Evolutionary conservation across 306 rosid species (phyloP).

Genomic region (Casuarina cunninghamiana): DNA sequence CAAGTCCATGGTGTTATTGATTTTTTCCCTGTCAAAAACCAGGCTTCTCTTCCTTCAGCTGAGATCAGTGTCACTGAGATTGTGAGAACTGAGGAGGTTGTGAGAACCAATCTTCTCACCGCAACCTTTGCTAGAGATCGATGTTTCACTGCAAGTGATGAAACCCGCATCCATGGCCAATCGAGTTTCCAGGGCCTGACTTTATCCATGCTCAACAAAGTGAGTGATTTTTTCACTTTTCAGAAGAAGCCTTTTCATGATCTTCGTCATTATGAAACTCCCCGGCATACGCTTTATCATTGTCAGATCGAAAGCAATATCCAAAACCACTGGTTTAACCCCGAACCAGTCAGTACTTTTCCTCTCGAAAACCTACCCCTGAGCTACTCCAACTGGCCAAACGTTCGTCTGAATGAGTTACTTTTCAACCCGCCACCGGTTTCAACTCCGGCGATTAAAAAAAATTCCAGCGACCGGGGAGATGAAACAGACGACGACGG

Average conservation of each 20-base stretch:
- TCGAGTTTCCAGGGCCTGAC: background rate
- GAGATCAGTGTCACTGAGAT: conserved; percentile 9
- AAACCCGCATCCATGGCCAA: background rate
- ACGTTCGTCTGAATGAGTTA: too few relatives aligned
- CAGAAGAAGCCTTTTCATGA: background rate
- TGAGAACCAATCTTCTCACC: conserved; percentile 14
- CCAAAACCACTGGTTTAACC: background rate
- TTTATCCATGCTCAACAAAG: background rate
- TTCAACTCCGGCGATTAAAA: too few relatives aligned
- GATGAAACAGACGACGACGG: conserved; percentile 2
- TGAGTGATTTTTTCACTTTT: background rate
- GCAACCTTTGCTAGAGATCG: conserved; percentile 10
- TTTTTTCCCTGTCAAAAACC: conserved; percentile 4
- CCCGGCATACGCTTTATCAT: background rate
- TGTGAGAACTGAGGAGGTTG: background rate
- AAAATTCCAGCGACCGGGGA: too few relatives aligned
- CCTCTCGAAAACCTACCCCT: too few relatives aligned
- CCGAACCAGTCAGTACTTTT: too few relatives aligned
- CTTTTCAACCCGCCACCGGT: too few relatives aligned
- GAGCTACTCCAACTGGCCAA: too few relatives aligned
- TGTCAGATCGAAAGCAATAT: background rate
- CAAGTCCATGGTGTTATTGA: conserved; percentile 14
- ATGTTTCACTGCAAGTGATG: background rate
- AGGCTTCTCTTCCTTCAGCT: background rate
- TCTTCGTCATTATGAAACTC: background rate